Evolutionary conservation across 768 basidiomycete species (phyloP).

Genomic region (Suillus subaureus): DNA sequence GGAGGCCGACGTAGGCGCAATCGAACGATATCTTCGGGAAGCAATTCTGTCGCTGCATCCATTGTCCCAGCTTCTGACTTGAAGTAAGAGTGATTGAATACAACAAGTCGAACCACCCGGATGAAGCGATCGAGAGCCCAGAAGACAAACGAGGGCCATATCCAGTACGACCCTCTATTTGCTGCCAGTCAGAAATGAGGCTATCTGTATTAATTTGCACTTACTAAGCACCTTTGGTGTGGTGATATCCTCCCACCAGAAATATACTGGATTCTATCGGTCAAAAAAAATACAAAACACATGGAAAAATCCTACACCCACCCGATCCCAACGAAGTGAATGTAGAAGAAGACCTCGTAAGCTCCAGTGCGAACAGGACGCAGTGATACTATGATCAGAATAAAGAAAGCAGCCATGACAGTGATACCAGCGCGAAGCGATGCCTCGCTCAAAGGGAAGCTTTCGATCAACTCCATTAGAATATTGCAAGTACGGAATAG

Average conservation of each 20-base stretch:
- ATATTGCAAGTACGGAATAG: too few relatives aligned
- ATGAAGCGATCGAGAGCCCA: conserved; percentile 56
- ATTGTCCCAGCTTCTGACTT: conserved; percentile 17
- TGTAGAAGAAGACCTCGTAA: too few relatives aligned
- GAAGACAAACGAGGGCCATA: conserved; percentile 54
- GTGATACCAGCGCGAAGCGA: too few relatives aligned
- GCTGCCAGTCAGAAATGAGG: conserved; percentile 5
- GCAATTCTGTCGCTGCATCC: conserved; percentile 41
- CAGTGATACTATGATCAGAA: too few relatives aligned
- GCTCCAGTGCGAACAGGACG: too few relatives aligned
- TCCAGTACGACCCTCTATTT: conserved; percentile 30
- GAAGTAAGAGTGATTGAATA: too few relatives aligned
- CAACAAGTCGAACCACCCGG: conserved; percentile 37
- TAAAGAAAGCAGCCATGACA: too few relatives aligned
- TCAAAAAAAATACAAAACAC: background rate
- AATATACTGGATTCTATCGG: conserved; percentile 19
- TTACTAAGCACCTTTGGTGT: conserved; percentile 36
- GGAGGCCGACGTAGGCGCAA: conserved; percentile 42
- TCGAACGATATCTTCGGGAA: conserved; percentile 46
- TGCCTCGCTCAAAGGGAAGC: too few relatives aligned
- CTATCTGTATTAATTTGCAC: conserved; percentile 5
- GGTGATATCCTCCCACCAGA: conserved; percentile 40
- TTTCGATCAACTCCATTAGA: too few relatives aligned
- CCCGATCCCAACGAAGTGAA: too few relatives aligned
- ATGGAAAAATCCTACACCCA: too few relatives aligned